Base-by-base conservation (phyloP, 192 early-diverging fungal genomes). In the Rhizophagus prolifer region DNA sequence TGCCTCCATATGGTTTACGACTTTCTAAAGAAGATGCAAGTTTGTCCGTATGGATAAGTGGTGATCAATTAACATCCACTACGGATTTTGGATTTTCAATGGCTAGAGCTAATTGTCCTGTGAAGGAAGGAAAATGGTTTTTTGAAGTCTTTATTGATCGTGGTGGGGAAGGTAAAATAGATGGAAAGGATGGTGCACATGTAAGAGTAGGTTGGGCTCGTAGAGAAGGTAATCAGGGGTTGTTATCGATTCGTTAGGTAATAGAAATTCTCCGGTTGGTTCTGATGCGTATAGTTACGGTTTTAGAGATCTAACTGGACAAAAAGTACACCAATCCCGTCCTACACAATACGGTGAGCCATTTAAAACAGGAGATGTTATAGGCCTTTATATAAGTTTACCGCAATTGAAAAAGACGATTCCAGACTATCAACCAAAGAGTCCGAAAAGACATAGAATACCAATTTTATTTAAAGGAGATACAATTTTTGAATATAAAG, bases 251-350 rank as follows among this genome's bases (percentile, higher is more conserved):
- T 68, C 58, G 14, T 46, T 38, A 89, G 88, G 87, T 1, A 86
- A 84, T 50, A 64, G 91, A 34, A 86, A 90, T 66, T 88, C 86
- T 8, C 90, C 90, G 6, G 88, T 91, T 47, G 90, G 90, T 4
- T 90, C 88, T 77, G 90, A 92, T 74, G 86, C 79, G 10, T 92
- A 91, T 62, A 85, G 87, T 68, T 92, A 91, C 74, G 90, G 88
- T 2, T 82, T 86, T 59, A 84, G 90, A 9, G 90, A 92, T 74
- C 81, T 83, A 19, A 89, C 89, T 13, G 90, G 90, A 13, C 88
- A 92, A 62, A 88, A 83, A 41, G 78, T 91, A 6, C 86, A 84
- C 70, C 82, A 84, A 72, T 90, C 90, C 16, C 77, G 82, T 10
- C 83, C 83, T 25, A 47, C 63, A 34, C 70, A 72, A 2, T 91